A percentile compares a stretch with the other conserved stretches of the same genome.
phyloP scores from a whole-genome alignment of 345 rosid species.

The Syzygium aqueum region DNA sequence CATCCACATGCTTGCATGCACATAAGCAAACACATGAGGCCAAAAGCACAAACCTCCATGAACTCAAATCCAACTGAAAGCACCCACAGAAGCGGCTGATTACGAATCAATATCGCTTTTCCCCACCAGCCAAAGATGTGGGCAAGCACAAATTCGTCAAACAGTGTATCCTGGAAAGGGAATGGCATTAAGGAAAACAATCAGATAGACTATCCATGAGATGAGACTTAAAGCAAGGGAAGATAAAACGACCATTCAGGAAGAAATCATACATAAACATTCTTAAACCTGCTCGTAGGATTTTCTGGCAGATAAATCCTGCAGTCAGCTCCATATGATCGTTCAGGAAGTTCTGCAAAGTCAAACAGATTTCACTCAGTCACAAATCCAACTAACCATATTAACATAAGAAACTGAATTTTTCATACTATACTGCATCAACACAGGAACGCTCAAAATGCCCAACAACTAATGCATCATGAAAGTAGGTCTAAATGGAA shows the following conservation, averaged over 20 bases:
- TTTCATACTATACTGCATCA: neutral
- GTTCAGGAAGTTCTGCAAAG: slow-evolving; percentile 90
- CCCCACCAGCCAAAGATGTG: slow-evolving; percentile 99
- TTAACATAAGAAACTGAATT: neutral
- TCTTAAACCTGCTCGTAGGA: slow-evolving; percentile 96
- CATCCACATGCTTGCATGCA: neutral
- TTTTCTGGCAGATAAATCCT: slow-evolving; percentile 81
- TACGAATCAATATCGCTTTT: slow-evolving; percentile 90
- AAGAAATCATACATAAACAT: slow-evolving; percentile 96
- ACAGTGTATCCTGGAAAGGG: slow-evolving; percentile 60
- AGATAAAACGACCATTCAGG: slow-evolving; percentile 21
- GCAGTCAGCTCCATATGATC: slow-evolving; percentile 96
- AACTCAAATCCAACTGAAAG: slow-evolving; percentile 95
- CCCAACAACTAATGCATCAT: neutral
- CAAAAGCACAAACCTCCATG: slow-evolving; percentile 67
- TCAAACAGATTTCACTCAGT: neutral
- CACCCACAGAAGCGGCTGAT: slow-evolving; percentile 96
- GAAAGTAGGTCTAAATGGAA: neutral
- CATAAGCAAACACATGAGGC: neutral
- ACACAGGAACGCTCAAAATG: neutral
- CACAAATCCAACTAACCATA: neutral
- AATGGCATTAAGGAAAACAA: neutral
- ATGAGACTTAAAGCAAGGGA: neutral
- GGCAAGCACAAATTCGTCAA: slow-evolving; percentile 95
- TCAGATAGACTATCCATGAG: neutral